Evolutionary conservation across 2,329 filamentous ascomycete species (phyloP).

Genomic region (Whalleya microplaca): DNA sequence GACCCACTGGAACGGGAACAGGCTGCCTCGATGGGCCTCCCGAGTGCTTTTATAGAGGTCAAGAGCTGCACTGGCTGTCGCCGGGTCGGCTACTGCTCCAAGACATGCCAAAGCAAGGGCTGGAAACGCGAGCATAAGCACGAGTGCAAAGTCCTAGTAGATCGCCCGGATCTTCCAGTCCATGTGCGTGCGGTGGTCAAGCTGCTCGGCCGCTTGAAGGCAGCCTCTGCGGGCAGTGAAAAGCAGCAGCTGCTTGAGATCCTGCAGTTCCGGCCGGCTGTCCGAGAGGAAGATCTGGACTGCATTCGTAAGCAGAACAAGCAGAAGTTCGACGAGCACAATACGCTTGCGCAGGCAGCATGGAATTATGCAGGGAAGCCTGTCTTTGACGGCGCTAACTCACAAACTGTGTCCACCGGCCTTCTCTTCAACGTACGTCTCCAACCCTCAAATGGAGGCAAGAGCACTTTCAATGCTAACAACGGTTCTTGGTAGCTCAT

Average conservation of each 20-base stretch:
- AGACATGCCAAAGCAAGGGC: constrained; percentile 32
- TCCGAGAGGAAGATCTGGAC: constrained; percentile 14
- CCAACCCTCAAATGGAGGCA: not conserved
- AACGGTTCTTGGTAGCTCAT: constrained; percentile 19
- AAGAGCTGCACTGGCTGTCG: constrained; percentile 33
- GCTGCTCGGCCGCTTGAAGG: constrained; percentile 31
- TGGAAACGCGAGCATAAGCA: constrained; percentile 38
- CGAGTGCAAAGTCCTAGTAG: constrained; percentile 33
- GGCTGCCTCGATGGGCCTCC: constrained; percentile 32
- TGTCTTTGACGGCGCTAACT: constrained; percentile 17
- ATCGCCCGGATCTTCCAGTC: constrained; percentile 24
- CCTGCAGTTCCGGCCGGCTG: constrained; percentile 25
- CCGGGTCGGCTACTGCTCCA: constrained; percentile 34
- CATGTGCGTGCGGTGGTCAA: constrained; percentile 31
- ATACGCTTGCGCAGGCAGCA: constrained; percentile 26
- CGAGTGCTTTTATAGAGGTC: constrained; percentile 26
- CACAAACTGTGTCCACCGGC: constrained; percentile 16
- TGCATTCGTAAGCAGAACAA: constrained; percentile 21
- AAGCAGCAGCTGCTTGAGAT: constrained; percentile 19
- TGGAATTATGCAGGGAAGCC: constrained; percentile 29
- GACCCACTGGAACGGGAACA: constrained; percentile 22
- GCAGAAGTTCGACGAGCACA: constrained; percentile 27
- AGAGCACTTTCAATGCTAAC: constrained; percentile 5
- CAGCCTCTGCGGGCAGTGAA: constrained; percentile 18
- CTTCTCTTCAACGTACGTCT: constrained; percentile 31